phyloP scores from a whole-genome alignment of 176 grass and related monocot genomes.

The Bromus sterilis region DNA sequence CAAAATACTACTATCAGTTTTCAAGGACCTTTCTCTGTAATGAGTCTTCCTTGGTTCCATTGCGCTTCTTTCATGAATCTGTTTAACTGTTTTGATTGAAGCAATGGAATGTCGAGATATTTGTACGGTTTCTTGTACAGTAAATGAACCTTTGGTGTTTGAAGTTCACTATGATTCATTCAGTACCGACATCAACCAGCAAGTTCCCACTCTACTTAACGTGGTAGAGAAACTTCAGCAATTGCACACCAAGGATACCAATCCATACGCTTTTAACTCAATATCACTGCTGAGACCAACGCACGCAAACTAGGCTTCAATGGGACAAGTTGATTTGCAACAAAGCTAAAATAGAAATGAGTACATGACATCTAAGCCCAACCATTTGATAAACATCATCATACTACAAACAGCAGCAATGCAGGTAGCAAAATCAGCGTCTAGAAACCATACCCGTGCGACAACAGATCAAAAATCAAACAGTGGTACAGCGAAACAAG shows the following conservation, averaged over 20 bases:
- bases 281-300: not conserved
- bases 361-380: not conserved
- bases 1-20: not conserved
- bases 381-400: slow-evolving; percentile 4
- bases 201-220: not conserved
- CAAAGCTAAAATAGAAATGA: not conserved
- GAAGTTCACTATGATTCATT: no score
- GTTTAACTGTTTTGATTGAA: not conserved
- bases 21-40: not conserved
- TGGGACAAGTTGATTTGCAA: not conserved
- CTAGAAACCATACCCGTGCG: not conserved
- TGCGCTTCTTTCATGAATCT: not conserved
- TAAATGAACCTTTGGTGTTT: not conserved
- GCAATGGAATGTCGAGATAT: not conserved
- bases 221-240: not conserved
- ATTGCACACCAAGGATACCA: not conserved
- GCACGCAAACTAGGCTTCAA: not conserved
- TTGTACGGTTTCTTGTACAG: not conserved
- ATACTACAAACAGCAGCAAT: slow-evolving; percentile 11
- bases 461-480: slow-evolving; percentile 44
- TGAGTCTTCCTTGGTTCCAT: no score
- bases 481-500: slow-evolving; percentile 7
- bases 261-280: no score
- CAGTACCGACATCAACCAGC: not conserved
- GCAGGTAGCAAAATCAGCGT: slow-evolving; percentile 7